Evolutionary conservation across 2,329 filamentous ascomycete genomes (phyloP).

Genomic region (Botryotinia globosa): DNA sequence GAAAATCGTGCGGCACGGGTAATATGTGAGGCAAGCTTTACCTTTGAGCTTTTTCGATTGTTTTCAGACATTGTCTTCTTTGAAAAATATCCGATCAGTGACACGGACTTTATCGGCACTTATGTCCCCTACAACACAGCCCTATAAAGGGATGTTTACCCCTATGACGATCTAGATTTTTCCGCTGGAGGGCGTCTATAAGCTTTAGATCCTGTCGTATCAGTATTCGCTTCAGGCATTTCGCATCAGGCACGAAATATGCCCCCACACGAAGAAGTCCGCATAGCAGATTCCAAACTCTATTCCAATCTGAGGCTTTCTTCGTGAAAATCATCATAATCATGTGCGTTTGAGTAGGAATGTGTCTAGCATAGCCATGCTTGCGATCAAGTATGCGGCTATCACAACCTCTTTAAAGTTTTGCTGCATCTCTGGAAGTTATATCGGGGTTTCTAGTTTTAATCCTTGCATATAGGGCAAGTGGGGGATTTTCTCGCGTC

Average conservation of each 20-base stretch:
- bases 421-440: neutral
- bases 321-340: neutral
- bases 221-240: neutral
- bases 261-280: neutral
- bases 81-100: neutral
- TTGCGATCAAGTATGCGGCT: neutral
- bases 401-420: neutral
- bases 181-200: neutral
- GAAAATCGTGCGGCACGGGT: neutral
- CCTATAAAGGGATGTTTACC: neutral
- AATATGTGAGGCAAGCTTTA: neutral
- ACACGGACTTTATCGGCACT: neutral
- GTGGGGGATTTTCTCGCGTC: neutral
- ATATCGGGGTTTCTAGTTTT: neutral
- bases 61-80: neutral
- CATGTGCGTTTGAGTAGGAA: neutral
- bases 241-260: neutral
- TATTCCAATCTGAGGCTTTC: neutral
- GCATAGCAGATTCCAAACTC: neutral
- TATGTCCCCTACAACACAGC: neutral
- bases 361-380: neutral
- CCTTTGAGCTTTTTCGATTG: neutral
- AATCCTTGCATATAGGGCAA: neutral
- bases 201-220: neutral
- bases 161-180: neutral